Percentiles rank a stretch among this genome's conserved stretches.
phyloP scores from a whole-genome alignment of 2,329 filamentous ascomycete genomes.

The Colletotrichum incanum region DNA sequence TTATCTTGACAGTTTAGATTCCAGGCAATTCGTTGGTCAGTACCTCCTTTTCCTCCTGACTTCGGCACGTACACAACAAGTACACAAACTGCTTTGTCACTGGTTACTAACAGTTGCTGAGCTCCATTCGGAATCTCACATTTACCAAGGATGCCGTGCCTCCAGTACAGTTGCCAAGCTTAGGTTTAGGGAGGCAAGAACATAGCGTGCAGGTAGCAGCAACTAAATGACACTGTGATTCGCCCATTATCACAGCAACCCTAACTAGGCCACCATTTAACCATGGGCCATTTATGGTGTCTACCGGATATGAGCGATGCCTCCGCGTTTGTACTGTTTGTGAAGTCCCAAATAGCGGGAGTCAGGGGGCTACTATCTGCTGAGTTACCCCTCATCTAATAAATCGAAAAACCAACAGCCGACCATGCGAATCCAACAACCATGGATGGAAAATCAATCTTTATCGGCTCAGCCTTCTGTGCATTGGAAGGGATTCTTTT shows the following conservation, averaged over 20 bases:
- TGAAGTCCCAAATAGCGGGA: too few relatives aligned
- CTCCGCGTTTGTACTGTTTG: background rate
- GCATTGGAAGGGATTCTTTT: too few relatives aligned
- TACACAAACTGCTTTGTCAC: too few relatives aligned
- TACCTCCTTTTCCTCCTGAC: too few relatives aligned
- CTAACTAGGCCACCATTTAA: background rate
- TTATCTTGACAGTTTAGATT: too few relatives aligned
- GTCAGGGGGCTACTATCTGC: background rate
- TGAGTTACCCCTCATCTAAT: slow-evolving; percentile 3
- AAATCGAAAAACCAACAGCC: background rate
- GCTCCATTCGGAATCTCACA: too few relatives aligned
- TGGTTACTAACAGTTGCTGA: background rate
- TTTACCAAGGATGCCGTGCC: too few relatives aligned
- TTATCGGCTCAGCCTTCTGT: background rate
- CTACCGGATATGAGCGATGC: background rate
- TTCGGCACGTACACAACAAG: background rate
- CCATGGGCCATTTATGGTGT: background rate
- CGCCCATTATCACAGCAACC: too few relatives aligned
- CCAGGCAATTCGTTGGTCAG: too few relatives aligned
- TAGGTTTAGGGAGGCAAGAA: background rate
- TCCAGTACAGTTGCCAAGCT: background rate
- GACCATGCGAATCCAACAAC: background rate
- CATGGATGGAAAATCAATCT: background rate
- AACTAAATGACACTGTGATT: too few relatives aligned
- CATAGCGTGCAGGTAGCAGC: too few relatives aligned